Base-by-base conservation (phyloP, 306 rosid genomes). In the Bauhinia variegata region DNA sequence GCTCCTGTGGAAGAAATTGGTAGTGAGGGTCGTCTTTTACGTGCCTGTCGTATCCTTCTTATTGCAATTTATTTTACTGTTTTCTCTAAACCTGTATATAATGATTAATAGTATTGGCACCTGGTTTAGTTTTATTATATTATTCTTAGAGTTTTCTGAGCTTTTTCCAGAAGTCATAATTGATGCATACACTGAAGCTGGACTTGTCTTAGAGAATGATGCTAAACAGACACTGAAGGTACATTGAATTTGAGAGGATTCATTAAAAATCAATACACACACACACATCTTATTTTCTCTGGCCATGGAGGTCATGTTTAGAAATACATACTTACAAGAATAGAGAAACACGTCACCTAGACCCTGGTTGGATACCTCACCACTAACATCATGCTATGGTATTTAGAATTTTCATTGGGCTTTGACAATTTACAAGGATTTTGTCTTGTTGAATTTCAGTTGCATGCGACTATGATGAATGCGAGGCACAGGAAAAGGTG, bases 401-500 rank as follows among this genome's bases (percentile, higher is more conserved):
- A 46, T 16, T 39, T 44, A 32, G 38, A 41, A 15, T 4, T 60
- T 47, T 54, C 60, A 41, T 57, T 60, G 42, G 54, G 17, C 58
- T 59, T 65, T 42, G 36, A 39, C 41, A 18, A 73, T 56, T 74
- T 48, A 52, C 11, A 12, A 16, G 28, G 15, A 44, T 69, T 59
- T 79, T 46, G 60, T 67, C 61, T 41, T 31, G 37, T 33, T 73
- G 37, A 54, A 43, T 68, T 72, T 73, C 92, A 88, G 97, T 60
- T 90, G 79, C 99, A 90, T 60, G 96, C 97, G 58, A 90, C 95
- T 0, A 76, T 90, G 81, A 93, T 90, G 85, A 93, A 90, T 65
- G 65, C 80, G 44, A 77, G 84, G 73, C 87, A 86, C 53, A 78
- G 91, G 54, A 80, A 80, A 86, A 78, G 90, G 95, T 93, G 55